Evolutionary conservation across 768 basidiomycete genomes (phyloP).

Genomic region (Suillus brevipes): DNA sequence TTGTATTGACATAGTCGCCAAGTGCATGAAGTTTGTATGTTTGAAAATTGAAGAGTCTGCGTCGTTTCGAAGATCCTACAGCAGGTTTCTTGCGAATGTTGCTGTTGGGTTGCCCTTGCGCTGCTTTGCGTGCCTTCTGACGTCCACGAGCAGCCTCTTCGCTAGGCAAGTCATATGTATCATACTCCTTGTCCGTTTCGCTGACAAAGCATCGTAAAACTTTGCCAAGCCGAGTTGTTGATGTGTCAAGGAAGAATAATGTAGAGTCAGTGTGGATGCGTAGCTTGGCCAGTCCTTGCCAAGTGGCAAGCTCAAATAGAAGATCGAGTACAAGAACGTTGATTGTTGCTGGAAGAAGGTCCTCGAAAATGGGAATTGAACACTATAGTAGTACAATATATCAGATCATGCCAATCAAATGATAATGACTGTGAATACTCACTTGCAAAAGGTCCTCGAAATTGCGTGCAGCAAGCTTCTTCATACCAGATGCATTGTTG

Average conservation of each 20-base stretch:
- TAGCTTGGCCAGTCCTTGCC: conserved; percentile 26
- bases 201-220: conserved; percentile 23
- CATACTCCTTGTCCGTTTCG: conserved; percentile 18
- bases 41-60: conserved; percentile 13
- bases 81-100: too few species aligned
- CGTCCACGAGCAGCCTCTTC: conserved; percentile 30
- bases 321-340: conserved; percentile 21
- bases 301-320: conserved; percentile 25
- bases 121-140: neutral
- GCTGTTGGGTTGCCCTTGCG: neutral
- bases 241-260: conserved; percentile 16
- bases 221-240: conserved; percentile 24
- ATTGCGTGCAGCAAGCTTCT: conserved; percentile 30
- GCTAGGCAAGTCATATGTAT: conserved; percentile 26
- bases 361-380: conserved; percentile 32
- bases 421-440: neutral
- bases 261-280: conserved; percentile 18
- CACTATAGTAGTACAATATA: conserved; percentile 26
- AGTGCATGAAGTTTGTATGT: conserved; percentile 39
- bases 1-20: conserved; percentile 30
- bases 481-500: conserved; percentile 34
- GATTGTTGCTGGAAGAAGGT: conserved; percentile 22
- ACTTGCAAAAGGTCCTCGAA: neutral
- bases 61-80: too few species aligned
- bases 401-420: too few species aligned